Conservation (phyloP, 164 flowering plant species). For the Tetracentron sinense region DNA sequence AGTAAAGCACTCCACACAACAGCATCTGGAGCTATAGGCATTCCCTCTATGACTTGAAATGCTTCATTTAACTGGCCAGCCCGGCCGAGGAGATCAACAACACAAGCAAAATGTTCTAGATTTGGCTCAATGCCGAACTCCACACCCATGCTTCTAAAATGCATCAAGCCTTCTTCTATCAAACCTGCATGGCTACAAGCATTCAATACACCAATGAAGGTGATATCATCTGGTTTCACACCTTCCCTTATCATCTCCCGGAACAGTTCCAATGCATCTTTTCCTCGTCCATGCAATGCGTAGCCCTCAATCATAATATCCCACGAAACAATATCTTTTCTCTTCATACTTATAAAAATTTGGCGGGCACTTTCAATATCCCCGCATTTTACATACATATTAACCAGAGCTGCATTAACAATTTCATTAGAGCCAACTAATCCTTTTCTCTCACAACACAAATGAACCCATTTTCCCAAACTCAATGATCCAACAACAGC, state of each 20-base stretch:
- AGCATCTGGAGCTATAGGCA: conserved; percentile 38
- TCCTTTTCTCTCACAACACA: conserved; percentile 25
- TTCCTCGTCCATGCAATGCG: conserved; percentile 36
- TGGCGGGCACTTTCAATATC: conserved; percentile 29
- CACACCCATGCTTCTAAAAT: conserved; percentile 25
- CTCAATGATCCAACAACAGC: conserved; percentile 42
- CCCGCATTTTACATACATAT: conserved; percentile 54
- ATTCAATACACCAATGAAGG: conserved; percentile 31
- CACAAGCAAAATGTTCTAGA: conserved; percentile 40
- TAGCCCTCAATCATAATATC: conserved; percentile 34
- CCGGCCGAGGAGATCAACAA: conserved; percentile 45
- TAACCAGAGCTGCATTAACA: conserved; percentile 40
- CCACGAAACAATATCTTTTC: conserved; percentile 41
- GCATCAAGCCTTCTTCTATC: conserved; percentile 32
- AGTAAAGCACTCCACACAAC: conserved; percentile 40
- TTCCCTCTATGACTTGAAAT: conserved; percentile 17
- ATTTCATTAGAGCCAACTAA: conserved; percentile 25
- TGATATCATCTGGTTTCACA: conserved; percentile 33
- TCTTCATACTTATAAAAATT: conserved; percentile 37
- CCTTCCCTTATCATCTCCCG: conserved; percentile 23
- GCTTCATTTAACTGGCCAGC: conserved; percentile 37
- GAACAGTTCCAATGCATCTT: conserved; percentile 27
- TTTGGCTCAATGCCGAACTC: conserved; percentile 24
- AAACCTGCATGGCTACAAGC: conserved; percentile 46
- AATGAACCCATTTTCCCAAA: conserved; percentile 47